Evolutionary conservation across 2,329 filamentous ascomycete genomes (phyloP).

Genomic region (Ophiostoma sp.): DNA sequence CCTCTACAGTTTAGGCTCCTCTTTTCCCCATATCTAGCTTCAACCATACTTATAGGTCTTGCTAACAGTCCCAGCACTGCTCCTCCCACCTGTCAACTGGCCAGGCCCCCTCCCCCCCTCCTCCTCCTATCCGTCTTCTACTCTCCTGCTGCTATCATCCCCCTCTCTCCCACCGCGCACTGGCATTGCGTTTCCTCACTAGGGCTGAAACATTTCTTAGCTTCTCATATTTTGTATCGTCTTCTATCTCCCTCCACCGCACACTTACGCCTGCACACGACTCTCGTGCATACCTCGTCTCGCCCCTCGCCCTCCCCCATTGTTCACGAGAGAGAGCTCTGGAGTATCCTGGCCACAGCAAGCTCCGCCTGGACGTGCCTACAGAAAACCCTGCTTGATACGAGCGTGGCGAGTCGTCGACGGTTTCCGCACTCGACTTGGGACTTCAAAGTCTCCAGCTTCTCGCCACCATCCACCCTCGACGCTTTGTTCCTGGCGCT

Average conservation of each 20-base stretch:
- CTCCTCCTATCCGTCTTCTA: background rate
- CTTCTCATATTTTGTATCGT: conserved; percentile 18
- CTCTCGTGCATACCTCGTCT: conserved; percentile 10
- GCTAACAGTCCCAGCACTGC: background rate
- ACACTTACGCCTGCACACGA: conserved; percentile 6
- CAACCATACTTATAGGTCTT: background rate
- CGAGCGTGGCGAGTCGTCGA: conserved; percentile 10
- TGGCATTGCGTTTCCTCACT: conserved; percentile 16
- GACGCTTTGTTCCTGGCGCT: conserved; percentile 3
- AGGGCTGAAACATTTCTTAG: conserved; percentile 20
- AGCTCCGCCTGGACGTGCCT: background rate
- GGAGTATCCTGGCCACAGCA: background rate
- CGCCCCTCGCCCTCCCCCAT: background rate
- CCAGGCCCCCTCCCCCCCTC: background rate
- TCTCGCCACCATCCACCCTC: conserved; percentile 8
- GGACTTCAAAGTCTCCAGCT: background rate
- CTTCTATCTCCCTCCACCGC: conserved; percentile 14
- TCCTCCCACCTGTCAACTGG: conserved; percentile 8
- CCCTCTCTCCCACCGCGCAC: background rate
- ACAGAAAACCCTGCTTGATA: conserved; percentile 13
- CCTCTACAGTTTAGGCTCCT: conserved; percentile 1
- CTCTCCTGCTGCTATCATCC: background rate
- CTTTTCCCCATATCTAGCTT: conserved; percentile 9
- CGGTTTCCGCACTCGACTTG: conserved; percentile 3
- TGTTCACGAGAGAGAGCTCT: background rate